These are phyloP conservation scores for Coniochaeta sp. DNA, from an alignment of 2,329 filamentous ascomycete genomes.

Conservation along the genomic window DNA sequence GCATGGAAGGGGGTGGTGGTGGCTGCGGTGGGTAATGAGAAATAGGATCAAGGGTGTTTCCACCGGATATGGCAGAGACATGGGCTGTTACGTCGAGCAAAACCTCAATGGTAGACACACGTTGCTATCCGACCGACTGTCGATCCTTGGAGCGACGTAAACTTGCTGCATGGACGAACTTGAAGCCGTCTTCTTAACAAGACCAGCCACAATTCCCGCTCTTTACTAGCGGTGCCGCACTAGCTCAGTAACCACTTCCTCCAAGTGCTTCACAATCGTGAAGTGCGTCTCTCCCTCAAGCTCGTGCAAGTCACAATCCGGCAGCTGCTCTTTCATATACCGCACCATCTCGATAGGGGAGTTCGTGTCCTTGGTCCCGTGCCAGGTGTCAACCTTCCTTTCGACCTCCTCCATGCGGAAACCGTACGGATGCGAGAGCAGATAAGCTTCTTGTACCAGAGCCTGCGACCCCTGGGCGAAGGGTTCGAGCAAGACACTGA, in stretches of 20 bases:
- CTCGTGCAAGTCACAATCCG: constrained; percentile 23
- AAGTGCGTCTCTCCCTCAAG: constrained; percentile 24
- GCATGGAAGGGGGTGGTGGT: too few species aligned
- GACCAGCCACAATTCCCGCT: too few species aligned
- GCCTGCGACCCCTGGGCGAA: constrained; percentile 20
- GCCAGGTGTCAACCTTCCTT: constrained; percentile 22
- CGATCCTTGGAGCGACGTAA: too few species aligned
- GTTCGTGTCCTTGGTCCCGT: constrained; percentile 24
- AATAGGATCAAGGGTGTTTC: too few species aligned
- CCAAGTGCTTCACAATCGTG: background rate
- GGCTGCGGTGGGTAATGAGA: too few species aligned
- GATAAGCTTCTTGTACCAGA: constrained; percentile 19
- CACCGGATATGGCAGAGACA: too few species aligned
- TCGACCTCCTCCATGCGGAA: constrained; percentile 22
- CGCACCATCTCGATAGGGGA: constrained; percentile 24
- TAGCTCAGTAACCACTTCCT: background rate
- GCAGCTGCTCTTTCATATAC: constrained; percentile 28
- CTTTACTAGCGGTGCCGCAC: background rate
- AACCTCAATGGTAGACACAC: too few species aligned
- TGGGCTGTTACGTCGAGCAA: too few species aligned
- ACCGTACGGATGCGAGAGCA: constrained; percentile 23
- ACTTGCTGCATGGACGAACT: too few species aligned
- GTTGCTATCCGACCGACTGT: too few species aligned
- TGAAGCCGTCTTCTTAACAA: too few species aligned
- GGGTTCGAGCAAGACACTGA: constrained; percentile 21